These are phyloP conservation scores for Piper betle DNA, from an alignment of 164 flowering plant genomes.

Conservation along the genomic window DNA sequence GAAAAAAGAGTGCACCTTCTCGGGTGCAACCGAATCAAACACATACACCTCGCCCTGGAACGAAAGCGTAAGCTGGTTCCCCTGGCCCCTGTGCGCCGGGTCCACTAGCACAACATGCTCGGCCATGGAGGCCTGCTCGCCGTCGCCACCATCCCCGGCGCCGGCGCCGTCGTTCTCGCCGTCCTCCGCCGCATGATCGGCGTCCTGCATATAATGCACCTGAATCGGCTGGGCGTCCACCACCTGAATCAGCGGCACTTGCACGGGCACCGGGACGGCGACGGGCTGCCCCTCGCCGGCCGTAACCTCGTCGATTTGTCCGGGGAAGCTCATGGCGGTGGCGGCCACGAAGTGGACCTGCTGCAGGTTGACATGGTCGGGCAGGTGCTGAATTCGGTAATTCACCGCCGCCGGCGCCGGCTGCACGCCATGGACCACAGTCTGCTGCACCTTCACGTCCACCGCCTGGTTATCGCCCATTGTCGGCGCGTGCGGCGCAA, in stretches of 20 bases:
- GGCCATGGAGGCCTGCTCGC: neutral
- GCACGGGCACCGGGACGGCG: neutral
- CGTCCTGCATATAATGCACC: conserved; percentile 12
- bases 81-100: neutral
- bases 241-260: conserved; percentile 4
- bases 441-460: conserved; percentile 10
- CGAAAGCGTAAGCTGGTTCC: conserved; percentile 48
- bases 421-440: neutral
- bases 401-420: neutral
- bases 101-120: neutral
- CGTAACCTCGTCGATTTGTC: conserved; percentile 6
- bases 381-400: conserved; percentile 3
- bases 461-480: conserved; percentile 5
- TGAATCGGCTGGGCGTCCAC: conserved; percentile 7
- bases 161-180: conserved; percentile 2
- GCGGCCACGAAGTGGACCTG: conserved; percentile 10
- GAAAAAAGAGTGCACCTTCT: conserved; percentile 26
- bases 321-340: conserved; percentile 7
- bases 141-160: conserved; percentile 3
- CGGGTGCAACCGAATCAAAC: conserved; percentile 42
- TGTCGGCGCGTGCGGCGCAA: no score
- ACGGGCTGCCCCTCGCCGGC: neutral
- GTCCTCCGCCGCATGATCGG: conserved; percentile 3
- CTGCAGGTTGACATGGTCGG: conserved; percentile 3
- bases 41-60: conserved; percentile 58